phyloP scores from a whole-genome alignment of 441 rosid genomes.

The Erodium chrysanthum region DNA sequence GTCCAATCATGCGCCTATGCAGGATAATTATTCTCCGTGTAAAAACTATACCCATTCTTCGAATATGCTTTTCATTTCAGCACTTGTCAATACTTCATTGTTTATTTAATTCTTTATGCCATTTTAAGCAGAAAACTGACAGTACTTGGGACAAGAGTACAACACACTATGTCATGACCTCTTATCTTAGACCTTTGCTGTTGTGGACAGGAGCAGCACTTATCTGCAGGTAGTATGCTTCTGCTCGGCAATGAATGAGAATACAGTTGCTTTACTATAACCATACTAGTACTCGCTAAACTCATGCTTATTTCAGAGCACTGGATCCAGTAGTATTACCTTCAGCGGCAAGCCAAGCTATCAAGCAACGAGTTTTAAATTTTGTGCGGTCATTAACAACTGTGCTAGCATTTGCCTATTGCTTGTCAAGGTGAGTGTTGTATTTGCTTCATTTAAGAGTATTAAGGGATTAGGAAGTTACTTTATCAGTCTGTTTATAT shows the following conservation, averaged over 20 bases:
- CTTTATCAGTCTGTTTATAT: background rate
- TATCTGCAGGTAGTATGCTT: constrained; percentile 51
- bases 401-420: constrained; percentile 55
- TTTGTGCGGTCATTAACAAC: constrained; percentile 50
- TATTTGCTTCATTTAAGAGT: constrained; percentile 14
- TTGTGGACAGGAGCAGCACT: constrained; percentile 57
- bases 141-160: constrained; percentile 43
- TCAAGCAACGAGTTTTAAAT: constrained; percentile 53
- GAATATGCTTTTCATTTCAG: constrained; percentile 13
- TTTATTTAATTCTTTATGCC: constrained; percentile 14
- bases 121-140: constrained; percentile 38
- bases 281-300: constrained; percentile 19
- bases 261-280: background rate
- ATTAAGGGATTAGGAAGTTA: background rate
- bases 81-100: constrained; percentile 11
- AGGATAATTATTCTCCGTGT: constrained; percentile 41
- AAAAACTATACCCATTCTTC: constrained; percentile 15
- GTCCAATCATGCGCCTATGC: constrained; percentile 40
- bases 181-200: constrained; percentile 58
- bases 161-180: constrained; percentile 34
- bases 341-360: constrained; percentile 51
- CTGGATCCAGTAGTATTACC: constrained; percentile 52
- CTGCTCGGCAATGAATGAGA: constrained; percentile 7
- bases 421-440: constrained; percentile 51
- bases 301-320: constrained; percentile 33